These are phyloP conservation scores for Dothidotthia symphoricarpi DNA, from an alignment of 2,329 filamentous ascomycete species.

Conservation along the genomic window DNA sequence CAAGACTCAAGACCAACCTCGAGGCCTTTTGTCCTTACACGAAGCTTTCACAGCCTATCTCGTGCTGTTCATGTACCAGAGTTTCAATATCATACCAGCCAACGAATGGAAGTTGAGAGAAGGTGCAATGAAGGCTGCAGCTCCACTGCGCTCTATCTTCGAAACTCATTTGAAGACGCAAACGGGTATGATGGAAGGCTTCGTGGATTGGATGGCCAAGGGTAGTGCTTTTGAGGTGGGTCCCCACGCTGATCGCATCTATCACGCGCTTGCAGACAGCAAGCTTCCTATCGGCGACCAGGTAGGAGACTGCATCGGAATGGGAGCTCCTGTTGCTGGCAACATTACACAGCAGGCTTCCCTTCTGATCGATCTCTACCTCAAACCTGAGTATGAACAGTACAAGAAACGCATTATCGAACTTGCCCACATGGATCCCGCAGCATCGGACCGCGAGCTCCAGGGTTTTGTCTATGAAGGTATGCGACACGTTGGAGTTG, in stretches of 20 bases:
- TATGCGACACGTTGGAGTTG: constrained; percentile 54
- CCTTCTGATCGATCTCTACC: constrained; percentile 54
- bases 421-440: constrained; percentile 48
- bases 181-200: constrained; percentile 53
- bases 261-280: constrained; percentile 50
- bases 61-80: constrained; percentile 61
- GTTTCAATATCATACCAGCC: constrained; percentile 53
- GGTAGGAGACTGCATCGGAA: constrained; percentile 52
- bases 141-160: constrained; percentile 65
- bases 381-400: constrained; percentile 50
- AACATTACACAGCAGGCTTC: constrained; percentile 56
- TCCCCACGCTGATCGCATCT: constrained; percentile 52
- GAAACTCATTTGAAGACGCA: constrained; percentile 64
- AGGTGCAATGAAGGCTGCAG: constrained; percentile 51
- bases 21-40: constrained; percentile 52
- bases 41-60: constrained; percentile 57
- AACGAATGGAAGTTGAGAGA: constrained; percentile 53
- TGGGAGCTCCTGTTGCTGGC: constrained; percentile 52
- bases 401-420: constrained; percentile 54
- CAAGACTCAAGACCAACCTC: constrained; percentile 60
- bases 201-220: constrained; percentile 50
- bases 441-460: constrained; percentile 57
- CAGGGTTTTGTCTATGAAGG: constrained; percentile 57
- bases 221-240: constrained; percentile 58
- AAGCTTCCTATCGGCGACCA: constrained; percentile 50